Conservation (phyloP, 768 basidiomycete genomes). For the Serendipita sp. region DNA sequence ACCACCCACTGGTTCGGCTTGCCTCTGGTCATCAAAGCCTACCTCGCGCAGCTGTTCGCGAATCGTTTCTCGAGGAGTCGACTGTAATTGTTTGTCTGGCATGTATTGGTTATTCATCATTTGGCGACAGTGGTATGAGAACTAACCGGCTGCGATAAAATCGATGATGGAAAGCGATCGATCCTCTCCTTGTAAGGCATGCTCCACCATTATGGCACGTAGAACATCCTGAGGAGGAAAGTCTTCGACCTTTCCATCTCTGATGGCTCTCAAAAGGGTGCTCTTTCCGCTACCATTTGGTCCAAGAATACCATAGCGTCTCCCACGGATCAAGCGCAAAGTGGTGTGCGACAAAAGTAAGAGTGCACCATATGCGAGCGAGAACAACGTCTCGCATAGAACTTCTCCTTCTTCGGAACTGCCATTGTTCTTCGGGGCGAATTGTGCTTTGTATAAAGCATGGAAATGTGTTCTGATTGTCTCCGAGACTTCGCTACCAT, state of each 20-base stretch:
- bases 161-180: slow-evolving; percentile 65
- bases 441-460: slow-evolving; percentile 5
- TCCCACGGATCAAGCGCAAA: slow-evolving; percentile 57
- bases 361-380: slow-evolving; percentile 87
- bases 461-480: not conserved
- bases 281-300: slow-evolving; percentile 95
- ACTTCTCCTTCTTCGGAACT: slow-evolving; percentile 63
- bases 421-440: slow-evolving; percentile 16
- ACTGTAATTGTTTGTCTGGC: slow-evolving; percentile 50
- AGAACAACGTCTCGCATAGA: slow-evolving; percentile 86
- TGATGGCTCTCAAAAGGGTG: slow-evolving; percentile 87
- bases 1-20: slow-evolving; percentile 71
- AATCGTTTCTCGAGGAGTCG: slow-evolving; percentile 53
- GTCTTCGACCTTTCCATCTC: slow-evolving; percentile 90
- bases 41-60: slow-evolving; percentile 67
- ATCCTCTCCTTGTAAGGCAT: slow-evolving; percentile 90
- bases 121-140: not conserved
- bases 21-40: slow-evolving; percentile 77
- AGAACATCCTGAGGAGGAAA: slow-evolving; percentile 82
- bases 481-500: not conserved
- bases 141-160: slow-evolving; percentile 71
- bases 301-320: slow-evolving; percentile 58
- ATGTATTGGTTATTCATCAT: not conserved
- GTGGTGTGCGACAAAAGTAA: slow-evolving; percentile 88
- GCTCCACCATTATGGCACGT: slow-evolving; percentile 91